phyloP scores from a whole-genome alignment of 2,329 filamentous ascomycete species.

The Ophiocordyceps camponoti-rufipedis region DNA sequence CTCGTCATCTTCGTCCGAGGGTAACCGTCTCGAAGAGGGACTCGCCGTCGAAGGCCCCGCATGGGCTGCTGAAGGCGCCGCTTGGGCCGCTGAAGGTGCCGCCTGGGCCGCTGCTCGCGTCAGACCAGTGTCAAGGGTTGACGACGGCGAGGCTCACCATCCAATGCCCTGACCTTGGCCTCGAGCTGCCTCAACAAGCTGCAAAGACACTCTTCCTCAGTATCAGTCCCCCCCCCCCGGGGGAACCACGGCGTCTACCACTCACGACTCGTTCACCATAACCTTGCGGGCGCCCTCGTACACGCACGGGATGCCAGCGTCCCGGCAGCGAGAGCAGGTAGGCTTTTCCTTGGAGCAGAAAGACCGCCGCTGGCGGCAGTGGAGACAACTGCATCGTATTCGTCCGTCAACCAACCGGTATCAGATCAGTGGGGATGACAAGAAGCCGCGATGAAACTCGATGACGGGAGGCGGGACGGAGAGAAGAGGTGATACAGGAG shows the following conservation, averaged over 20 bases:
- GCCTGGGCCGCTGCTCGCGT: neutral
- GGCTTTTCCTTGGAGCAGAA: conserved; percentile 20
- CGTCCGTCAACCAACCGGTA: neutral
- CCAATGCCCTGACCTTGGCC: conserved; percentile 12
- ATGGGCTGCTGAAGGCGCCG: neutral
- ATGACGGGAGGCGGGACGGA: neutral
- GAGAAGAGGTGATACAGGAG: neutral
- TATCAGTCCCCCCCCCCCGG: neutral
- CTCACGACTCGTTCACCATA: conserved; percentile 15
- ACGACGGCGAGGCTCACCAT: conserved; percentile 6
- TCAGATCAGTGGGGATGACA: neutral
- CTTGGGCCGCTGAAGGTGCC: neutral
- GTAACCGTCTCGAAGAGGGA: neutral
- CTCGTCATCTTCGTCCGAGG: conserved; percentile 10
- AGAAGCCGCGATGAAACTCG: neutral
- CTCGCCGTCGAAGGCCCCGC: neutral
- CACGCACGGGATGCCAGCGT: conserved; percentile 11
- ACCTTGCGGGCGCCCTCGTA: conserved; percentile 17
- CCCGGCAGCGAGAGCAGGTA: conserved; percentile 14
- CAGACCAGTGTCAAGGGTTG: neutral
- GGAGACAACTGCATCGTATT: conserved; percentile 13
- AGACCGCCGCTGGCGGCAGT: conserved; percentile 15
- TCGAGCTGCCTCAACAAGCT: conserved; percentile 17
- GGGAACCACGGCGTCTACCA: neutral
- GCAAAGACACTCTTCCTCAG: neutral